These are phyloP conservation scores for Rosa rugosa DNA, from an alignment of 306 rosid species.

Conservation along the genomic window DNA sequence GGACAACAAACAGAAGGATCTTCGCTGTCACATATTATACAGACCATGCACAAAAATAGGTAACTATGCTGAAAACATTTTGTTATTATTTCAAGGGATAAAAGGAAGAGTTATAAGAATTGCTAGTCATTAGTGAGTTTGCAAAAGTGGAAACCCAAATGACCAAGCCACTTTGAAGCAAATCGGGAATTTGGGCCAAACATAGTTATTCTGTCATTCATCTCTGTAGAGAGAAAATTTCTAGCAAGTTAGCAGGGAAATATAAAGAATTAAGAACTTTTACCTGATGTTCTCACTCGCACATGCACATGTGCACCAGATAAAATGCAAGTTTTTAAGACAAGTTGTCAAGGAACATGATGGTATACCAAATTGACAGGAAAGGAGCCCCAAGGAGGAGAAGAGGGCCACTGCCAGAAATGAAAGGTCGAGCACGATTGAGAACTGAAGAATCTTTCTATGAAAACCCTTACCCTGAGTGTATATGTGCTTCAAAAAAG, in stretches of 20 bases:
- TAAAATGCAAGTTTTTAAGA: not conserved
- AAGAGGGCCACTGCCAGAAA: slow-evolving; percentile 57
- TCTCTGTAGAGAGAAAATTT: not conserved
- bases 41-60: slow-evolving; percentile 76
- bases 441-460: slow-evolving; percentile 86
- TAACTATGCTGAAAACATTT: slow-evolving; percentile 26
- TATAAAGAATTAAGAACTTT: not conserved
- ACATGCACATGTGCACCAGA: not conserved
- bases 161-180: not conserved
- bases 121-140: not conserved
- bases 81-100: not conserved
- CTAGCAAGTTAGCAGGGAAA: not conserved
- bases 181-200: not conserved
- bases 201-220: not conserved
- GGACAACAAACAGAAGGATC: slow-evolving; percentile 61
- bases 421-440: slow-evolving; percentile 79
- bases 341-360: slow-evolving; percentile 8
- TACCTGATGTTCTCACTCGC: not conserved
- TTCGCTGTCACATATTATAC: slow-evolving; percentile 50
- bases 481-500: slow-evolving; percentile 66
- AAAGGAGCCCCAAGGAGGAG: slow-evolving; percentile 91
- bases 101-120: not conserved
- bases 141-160: not conserved
- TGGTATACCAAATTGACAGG: slow-evolving; percentile 41
- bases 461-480: slow-evolving; percentile 90